Percentiles rank a stretch among this genome's conserved stretches.
These are phyloP conservation scores for Sugiyamaella grinbergsii DNA, from an alignment of 1,139 yeast genomes.

Conservation along the genomic window DNA sequence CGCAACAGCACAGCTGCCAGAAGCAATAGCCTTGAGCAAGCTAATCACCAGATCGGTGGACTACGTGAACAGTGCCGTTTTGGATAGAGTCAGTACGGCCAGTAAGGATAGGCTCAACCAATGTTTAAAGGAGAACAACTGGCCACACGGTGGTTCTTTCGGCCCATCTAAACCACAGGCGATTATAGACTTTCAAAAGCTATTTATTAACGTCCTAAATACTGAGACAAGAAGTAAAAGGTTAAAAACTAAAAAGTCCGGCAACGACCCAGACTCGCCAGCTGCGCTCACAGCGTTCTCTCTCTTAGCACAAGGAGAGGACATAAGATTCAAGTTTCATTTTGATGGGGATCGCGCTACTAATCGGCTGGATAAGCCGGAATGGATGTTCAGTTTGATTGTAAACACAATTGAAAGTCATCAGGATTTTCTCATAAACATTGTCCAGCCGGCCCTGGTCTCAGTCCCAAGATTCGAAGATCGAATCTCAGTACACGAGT, in stretches of 20 bases:
- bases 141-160: slow-evolving; percentile 34
- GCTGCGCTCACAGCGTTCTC: slow-evolving; percentile 61
- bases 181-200: slow-evolving; percentile 17
- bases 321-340: slow-evolving; percentile 69
- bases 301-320: slow-evolving; percentile 57
- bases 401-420: slow-evolving; percentile 54
- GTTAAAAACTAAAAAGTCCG: neutral
- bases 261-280: slow-evolving; percentile 44
- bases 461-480: slow-evolving; percentile 36
- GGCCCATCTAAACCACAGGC: slow-evolving; percentile 10
- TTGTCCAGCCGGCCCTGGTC: slow-evolving; percentile 41
- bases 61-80: slow-evolving; percentile 5
- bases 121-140: slow-evolving; percentile 26
- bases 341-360: slow-evolving; percentile 65
- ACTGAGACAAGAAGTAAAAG: slow-evolving; percentile 21
- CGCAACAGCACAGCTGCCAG: neutral
- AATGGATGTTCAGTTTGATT: slow-evolving; percentile 68
- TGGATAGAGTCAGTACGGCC: slow-evolving; percentile 4
- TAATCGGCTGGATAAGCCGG: slow-evolving; percentile 73
- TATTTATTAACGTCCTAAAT: slow-evolving; percentile 24
- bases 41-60: neutral
- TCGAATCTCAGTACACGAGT: slow-evolving; percentile 49
- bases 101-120: slow-evolving; percentile 22
- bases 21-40: neutral
- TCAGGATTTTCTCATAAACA: slow-evolving; percentile 45